Percentiles rank a stretch among this genome's conserved stretches.
phyloP scores from a whole-genome alignment of 2,329 filamentous ascomycete species.

The Claviceps pusilla region DNA sequence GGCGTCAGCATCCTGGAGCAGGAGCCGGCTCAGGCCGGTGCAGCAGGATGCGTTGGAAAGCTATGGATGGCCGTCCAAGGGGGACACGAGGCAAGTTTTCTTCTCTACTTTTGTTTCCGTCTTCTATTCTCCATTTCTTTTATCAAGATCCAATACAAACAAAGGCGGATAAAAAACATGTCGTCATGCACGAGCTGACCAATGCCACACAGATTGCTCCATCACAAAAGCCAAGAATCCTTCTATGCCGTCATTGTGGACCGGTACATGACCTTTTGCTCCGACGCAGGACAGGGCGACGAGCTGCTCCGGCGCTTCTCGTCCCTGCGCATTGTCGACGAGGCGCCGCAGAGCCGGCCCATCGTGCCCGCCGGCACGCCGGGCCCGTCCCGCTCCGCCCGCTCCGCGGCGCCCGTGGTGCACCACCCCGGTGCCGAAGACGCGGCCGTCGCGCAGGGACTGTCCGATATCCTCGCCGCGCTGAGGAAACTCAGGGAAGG shows the following conservation, averaged over 20 bases:
- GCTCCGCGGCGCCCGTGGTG: no score
- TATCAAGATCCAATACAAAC: no score
- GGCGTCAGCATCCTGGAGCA: conserved; percentile 46
- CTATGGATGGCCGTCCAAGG: conserved; percentile 80
- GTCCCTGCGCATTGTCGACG: conserved; percentile 30
- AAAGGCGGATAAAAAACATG: no score
- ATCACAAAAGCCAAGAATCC: conserved; percentile 62
- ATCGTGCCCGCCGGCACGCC: background rate
- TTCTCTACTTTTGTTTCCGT: no score
- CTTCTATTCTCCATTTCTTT: no score
- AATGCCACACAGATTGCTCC: conserved; percentile 40
- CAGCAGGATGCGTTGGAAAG: conserved; percentile 63
- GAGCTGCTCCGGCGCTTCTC: conserved; percentile 63
- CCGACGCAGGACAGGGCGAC: conserved; percentile 53
- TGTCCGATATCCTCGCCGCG: conserved; percentile 63
- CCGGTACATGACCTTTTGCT: conserved; percentile 81
- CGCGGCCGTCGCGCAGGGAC: conserved; percentile 38
- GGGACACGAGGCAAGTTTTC: conserved; percentile 56
- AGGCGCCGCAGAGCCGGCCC: background rate
- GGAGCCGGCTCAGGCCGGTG: conserved; percentile 48
- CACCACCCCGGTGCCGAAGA: conserved; percentile 8
- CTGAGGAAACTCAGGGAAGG: conserved; percentile 87
- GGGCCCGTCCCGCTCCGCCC: no score
- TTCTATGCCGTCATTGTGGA: conserved; percentile 82
- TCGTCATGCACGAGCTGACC: background rate